phyloP scores from a whole-genome alignment of 169 alveolate genomes.

The Miamiensis avidus region DNA sequence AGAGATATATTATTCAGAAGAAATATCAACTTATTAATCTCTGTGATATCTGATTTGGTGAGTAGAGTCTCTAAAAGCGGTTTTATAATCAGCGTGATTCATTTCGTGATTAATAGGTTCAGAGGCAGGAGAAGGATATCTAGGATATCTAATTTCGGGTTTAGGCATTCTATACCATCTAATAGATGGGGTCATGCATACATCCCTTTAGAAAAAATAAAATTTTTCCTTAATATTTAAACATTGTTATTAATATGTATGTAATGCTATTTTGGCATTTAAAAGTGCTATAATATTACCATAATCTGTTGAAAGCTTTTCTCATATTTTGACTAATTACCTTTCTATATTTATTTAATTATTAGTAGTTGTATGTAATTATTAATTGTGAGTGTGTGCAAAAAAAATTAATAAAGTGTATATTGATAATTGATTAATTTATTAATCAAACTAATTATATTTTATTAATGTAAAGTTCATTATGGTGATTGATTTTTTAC shows the following conservation, averaged over 20 bases:
- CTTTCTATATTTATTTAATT: too few relatives aligned
- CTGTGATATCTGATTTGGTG: conserved; percentile 22
- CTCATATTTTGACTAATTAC: background rate
- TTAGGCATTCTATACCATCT: conserved; percentile 28
- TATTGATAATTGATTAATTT: too few relatives aligned
- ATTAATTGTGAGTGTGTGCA: background rate
- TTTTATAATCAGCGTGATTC: conserved; percentile 20
- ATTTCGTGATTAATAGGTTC: conserved; percentile 15
- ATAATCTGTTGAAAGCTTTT: background rate
- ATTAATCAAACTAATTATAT: too few relatives aligned
- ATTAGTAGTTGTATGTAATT: too few relatives aligned
- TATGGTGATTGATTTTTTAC: too few relatives aligned
- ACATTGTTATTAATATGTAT: background rate
- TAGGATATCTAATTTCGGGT: conserved; percentile 5
- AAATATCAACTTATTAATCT: background rate
- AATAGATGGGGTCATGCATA: conserved; percentile 12
- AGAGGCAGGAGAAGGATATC: conserved; percentile 34
- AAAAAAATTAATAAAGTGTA: too few relatives aligned
- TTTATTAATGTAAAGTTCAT: too few relatives aligned
- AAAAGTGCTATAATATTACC: background rate
- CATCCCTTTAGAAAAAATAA: background rate
- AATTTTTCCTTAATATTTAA: background rate
- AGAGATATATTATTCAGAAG: background rate
- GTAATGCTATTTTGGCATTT: background rate
- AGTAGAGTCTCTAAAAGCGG: conserved; percentile 28